A percentile compares a stretch with the other conserved stretches of the same genome.
Evolutionary conservation across 176 grass and related monocot species (phyloP).

Genomic region (Musa acuminata): DNA sequence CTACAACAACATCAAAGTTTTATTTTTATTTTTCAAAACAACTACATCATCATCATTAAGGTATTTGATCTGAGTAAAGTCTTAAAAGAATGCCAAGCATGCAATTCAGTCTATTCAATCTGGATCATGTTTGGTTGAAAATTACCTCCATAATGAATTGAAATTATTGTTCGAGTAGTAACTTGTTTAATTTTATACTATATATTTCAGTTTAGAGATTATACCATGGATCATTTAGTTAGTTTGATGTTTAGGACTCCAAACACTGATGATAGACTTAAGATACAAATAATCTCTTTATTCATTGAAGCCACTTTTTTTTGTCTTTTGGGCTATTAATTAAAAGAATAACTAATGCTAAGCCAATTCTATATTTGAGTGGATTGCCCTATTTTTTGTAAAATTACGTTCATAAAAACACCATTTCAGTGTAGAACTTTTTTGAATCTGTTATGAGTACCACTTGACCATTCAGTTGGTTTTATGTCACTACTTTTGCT

Average conservation of each 20-base stretch:
- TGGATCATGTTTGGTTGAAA: background rate
- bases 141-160: background rate
- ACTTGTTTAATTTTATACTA: background rate
- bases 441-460: background rate
- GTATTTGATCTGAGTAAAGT: slow-evolving; percentile 1
- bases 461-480: background rate
- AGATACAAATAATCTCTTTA: background rate
- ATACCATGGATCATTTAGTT: background rate
- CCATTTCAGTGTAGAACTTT: background rate
- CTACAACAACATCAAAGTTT: no score
- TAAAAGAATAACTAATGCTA: no score
- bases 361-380: background rate
- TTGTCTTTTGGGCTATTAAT: no score
- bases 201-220: background rate
- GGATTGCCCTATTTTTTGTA: background rate
- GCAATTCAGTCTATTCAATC: no score
- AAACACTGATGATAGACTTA: background rate
- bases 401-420: background rate
- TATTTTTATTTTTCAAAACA: no score
- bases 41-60: background rate
- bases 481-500: background rate
- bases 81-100: background rate
- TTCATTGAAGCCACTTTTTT: background rate
- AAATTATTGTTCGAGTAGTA: background rate
- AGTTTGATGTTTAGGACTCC: background rate